phyloP scores from a whole-genome alignment of 495 filamentous ascomycete genomes.

The Hypoxylon fragiforme region DNA sequence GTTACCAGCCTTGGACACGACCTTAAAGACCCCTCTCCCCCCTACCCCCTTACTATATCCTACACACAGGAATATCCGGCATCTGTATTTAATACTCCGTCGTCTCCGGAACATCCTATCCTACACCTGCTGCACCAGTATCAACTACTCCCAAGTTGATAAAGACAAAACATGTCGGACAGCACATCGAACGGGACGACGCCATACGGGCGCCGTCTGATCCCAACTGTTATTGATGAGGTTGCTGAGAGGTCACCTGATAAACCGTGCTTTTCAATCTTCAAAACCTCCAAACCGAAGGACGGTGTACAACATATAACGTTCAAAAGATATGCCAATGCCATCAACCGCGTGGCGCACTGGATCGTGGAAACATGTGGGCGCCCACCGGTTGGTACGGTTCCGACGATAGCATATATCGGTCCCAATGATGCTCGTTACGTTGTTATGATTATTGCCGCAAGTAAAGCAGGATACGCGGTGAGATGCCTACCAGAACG shows the following conservation, averaged over 20 bases:
- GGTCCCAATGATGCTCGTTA: conserved; percentile 52
- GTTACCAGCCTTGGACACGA: too few species aligned
- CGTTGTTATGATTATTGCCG: conserved; percentile 42
- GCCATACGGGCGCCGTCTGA: conserved; percentile 39
- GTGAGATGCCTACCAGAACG: conserved; percentile 10
- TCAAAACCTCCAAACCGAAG: conserved; percentile 16
- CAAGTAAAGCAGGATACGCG: conserved; percentile 45
- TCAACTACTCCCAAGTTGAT: too few species aligned
- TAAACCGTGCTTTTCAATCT: conserved; percentile 43
- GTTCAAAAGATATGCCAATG: conserved; percentile 49
- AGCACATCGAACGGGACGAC: background rate
- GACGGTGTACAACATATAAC: conserved; percentile 55
- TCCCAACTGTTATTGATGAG: conserved; percentile 52
- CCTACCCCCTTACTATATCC: too few species aligned
- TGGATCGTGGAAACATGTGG: conserved; percentile 49
- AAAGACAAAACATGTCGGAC: background rate
- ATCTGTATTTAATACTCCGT: too few species aligned
- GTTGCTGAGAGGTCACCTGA: conserved; percentile 43
- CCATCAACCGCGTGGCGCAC: conserved; percentile 53
- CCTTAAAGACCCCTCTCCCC: too few species aligned
- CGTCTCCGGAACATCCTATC: too few species aligned
- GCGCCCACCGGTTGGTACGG: conserved; percentile 14
- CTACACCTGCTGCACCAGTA: too few species aligned
- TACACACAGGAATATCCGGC: too few species aligned
- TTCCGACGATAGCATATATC: conserved; percentile 48